Evolutionary conservation across 495 filamentous ascomycete genomes (phyloP).

Genomic region (Immersiella caudata): DNA sequence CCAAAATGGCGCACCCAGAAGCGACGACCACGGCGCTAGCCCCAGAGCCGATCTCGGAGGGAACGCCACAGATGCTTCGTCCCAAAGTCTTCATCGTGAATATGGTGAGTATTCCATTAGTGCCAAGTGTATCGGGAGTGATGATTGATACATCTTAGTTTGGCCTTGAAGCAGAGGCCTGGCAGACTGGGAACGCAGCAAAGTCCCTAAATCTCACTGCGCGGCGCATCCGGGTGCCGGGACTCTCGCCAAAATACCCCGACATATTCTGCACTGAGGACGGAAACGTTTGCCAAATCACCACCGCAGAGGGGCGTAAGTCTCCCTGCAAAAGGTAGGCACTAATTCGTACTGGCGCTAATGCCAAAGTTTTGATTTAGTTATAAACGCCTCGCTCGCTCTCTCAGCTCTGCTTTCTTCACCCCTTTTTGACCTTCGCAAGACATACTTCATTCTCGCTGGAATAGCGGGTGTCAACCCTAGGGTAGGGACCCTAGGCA

Average conservation of each 20-base stretch:
- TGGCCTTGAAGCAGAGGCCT: slow-evolving; percentile 19
- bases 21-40: no score
- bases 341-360: not conserved
- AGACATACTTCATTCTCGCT: slow-evolving; percentile 16
- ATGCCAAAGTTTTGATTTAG: not conserved
- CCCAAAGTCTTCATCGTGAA: slow-evolving; percentile 21
- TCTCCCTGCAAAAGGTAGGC: not conserved
- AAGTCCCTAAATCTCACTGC: slow-evolving; percentile 8
- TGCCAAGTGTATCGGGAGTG: not conserved
- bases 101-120: slow-evolving; percentile 1
- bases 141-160: slow-evolving; percentile 6
- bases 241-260: slow-evolving; percentile 17
- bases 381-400: slow-evolving; percentile 18
- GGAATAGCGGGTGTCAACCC: slow-evolving; percentile 18
- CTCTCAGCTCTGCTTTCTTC: slow-evolving; percentile 14
- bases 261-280: slow-evolving; percentile 13
- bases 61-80: slow-evolving; percentile 7
- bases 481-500: slow-evolving; percentile 6
- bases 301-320: slow-evolving; percentile 15
- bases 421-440: slow-evolving; percentile 14
- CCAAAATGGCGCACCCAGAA: no score
- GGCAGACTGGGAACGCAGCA: not conserved
- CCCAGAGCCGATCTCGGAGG: no score
- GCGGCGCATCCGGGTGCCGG: slow-evolving; percentile 1
- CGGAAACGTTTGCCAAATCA: slow-evolving; percentile 14